phyloP scores from a whole-genome alignment of 2,329 filamentous ascomycete genomes.

The Didymella segeticola region DNA sequence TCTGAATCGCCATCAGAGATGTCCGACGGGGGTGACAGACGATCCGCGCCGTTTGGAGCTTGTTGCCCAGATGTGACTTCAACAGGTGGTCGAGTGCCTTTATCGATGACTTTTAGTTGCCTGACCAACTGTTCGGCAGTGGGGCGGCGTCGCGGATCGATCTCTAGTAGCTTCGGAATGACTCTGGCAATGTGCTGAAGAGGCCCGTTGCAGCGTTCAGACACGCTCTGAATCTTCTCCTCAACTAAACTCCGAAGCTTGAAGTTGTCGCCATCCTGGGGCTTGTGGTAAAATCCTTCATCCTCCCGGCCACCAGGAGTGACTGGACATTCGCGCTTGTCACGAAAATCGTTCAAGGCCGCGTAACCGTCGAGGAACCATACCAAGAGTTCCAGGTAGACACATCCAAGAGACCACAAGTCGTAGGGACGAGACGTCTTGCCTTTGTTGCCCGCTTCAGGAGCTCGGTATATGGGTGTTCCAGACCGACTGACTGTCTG shows the following conservation, averaged over 20 bases:
- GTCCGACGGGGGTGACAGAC: no score
- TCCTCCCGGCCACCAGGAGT: neutral
- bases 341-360: neutral
- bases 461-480: conserved; percentile 3
- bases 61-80: no score
- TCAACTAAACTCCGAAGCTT: neutral
- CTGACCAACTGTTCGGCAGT: neutral
- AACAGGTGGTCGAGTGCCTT: no score
- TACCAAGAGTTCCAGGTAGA: neutral
- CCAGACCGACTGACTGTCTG: neutral
- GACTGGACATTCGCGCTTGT: neutral
- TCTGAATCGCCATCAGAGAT: no score
- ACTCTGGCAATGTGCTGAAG: neutral
- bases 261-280: neutral
- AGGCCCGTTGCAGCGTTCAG: neutral
- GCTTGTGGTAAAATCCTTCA: conserved; percentile 6
- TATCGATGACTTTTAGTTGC: no score
- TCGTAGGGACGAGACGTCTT: conserved; percentile 5
- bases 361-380: conserved; percentile 6
- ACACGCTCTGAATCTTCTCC: neutral
- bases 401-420: conserved; percentile 7
- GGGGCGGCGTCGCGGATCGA: neutral
- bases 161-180: neutral
- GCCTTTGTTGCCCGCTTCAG: neutral
- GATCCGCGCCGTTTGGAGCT: no score